phyloP scores from a whole-genome alignment of 1,139 yeast genomes.

The Pneumocystis murina region DNA sequence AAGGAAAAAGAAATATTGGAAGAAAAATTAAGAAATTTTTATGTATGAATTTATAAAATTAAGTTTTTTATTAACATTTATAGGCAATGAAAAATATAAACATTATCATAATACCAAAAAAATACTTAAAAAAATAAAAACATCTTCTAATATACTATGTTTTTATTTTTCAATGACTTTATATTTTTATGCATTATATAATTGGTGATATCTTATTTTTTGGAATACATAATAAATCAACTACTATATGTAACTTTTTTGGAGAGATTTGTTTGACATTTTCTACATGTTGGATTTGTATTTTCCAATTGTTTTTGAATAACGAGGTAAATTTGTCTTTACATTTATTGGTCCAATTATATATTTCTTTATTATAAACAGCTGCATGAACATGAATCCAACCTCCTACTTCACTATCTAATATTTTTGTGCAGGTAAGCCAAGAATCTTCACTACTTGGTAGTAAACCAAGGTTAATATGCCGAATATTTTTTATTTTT shows the following conservation, averaged over 20 bases:
- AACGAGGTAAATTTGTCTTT: constrained; percentile 8
- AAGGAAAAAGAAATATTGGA: constrained; percentile 3
- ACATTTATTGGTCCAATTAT: constrained; percentile 21
- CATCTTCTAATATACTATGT: too few species aligned
- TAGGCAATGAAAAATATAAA: background rate
- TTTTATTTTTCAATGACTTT: background rate
- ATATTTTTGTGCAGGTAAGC: constrained; percentile 30
- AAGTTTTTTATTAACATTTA: background rate
- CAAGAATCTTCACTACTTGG: constrained; percentile 58
- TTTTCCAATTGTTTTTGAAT: background rate
- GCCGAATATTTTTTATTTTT: constrained; percentile 27
- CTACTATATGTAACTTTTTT: constrained; percentile 64
- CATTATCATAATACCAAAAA: background rate
- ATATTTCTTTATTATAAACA: constrained; percentile 35
- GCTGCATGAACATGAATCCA: constrained; percentile 65
- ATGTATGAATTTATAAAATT: background rate
- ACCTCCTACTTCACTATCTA: constrained; percentile 11
- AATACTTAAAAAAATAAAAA: background rate
- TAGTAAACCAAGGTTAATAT: constrained; percentile 61
- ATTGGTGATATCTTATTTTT: background rate
- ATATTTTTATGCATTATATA: background rate
- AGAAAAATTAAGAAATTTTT: background rate
- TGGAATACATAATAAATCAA: constrained; percentile 28
- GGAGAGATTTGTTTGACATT: constrained; percentile 78
- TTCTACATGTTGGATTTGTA: constrained; percentile 28